Evolutionary conservation across 2,329 filamentous ascomycete species (phyloP), one percentile per base, ranked within the genome.

Genomic region (Fusarium algeriense): DNA sequence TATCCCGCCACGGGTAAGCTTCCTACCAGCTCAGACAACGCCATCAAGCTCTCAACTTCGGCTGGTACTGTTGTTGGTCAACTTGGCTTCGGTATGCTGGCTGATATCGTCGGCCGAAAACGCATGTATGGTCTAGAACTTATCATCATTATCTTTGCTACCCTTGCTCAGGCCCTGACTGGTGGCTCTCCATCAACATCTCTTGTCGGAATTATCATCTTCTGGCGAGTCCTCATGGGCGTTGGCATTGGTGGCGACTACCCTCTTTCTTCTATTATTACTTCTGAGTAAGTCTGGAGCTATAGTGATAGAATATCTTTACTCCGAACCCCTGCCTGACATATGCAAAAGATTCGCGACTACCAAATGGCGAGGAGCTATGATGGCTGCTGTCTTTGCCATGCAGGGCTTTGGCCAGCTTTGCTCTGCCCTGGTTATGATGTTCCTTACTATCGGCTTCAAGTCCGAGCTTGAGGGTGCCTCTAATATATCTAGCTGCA

Each of bases 311-410:
- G 15, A 38, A 38, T 38, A 38, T 38, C 37, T 38, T n/a, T n/a
- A 38, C 5, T 38, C 37, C 15, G 37, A n/a, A 38, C 9, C 37
- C 37, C 37, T 38, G 37, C 37, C 37, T 38, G 20, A 69, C 5
- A n/a, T 20, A 15, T 23, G 20, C 30, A 81, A 34, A 14, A 34
- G 80, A 59, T 81, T 96, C 77, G 92, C 93, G 14, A 94, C 92
- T 7, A 95, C 93, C 56, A 94, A 92, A 81, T 94, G 92, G 90
- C 85, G 93, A 80, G 93, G 93, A 72, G 92, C 92, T 70, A 95
- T 96, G 91, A 95, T 97, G 91, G 92, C 89, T 38, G 87, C 92
- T n/a, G 93, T 96, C 57, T 96, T 96, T 77, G 92, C 93, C 73
- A 95, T 95, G 92, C 93, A 97, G 80, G 93, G 93, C 71, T 87